These are phyloP conservation scores for Trametes maxima DNA, from an alignment of 768 basidiomycete genomes.

Conservation along the genomic window DNA sequence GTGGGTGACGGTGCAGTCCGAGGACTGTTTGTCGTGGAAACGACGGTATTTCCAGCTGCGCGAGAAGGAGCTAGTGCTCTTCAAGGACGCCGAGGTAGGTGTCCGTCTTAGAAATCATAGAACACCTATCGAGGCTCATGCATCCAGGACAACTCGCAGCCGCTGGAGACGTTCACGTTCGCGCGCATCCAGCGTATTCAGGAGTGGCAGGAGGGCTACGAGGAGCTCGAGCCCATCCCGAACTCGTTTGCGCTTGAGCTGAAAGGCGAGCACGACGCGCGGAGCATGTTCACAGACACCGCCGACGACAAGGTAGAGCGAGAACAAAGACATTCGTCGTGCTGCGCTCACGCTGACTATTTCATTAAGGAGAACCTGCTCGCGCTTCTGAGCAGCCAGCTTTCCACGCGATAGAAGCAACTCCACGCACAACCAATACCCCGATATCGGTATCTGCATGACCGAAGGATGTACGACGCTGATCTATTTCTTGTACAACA, in stretches of 20 bases:
- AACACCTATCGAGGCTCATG: not conserved
- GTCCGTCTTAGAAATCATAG: not conserved
- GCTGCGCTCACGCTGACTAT: not conserved
- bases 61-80: constrained; percentile 28
- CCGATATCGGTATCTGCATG: not conserved
- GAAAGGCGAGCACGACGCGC: constrained; percentile 26
- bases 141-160: constrained; percentile 26
- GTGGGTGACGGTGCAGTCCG: constrained; percentile 36
- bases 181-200: constrained; percentile 28
- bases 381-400: constrained; percentile 20
- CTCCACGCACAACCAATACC: not conserved
- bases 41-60: constrained; percentile 36
- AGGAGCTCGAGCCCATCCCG: constrained; percentile 36
- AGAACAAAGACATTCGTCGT: not conserved
- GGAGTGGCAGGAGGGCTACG: constrained; percentile 34
- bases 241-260: constrained; percentile 36
- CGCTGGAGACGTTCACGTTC: constrained; percentile 27
- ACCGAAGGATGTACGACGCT: not conserved
- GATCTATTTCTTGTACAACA: no score
- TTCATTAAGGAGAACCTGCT: constrained; percentile 19
- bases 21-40: constrained; percentile 33
- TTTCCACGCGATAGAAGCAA: constrained; percentile 10
- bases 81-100: constrained; percentile 35
- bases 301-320: constrained; percentile 25
- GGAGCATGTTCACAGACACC: constrained; percentile 32